These are phyloP conservation scores for Smittium mucronatum DNA, from an alignment of 371 early-diverging fungal genomes.

Conservation along the genomic window DNA sequence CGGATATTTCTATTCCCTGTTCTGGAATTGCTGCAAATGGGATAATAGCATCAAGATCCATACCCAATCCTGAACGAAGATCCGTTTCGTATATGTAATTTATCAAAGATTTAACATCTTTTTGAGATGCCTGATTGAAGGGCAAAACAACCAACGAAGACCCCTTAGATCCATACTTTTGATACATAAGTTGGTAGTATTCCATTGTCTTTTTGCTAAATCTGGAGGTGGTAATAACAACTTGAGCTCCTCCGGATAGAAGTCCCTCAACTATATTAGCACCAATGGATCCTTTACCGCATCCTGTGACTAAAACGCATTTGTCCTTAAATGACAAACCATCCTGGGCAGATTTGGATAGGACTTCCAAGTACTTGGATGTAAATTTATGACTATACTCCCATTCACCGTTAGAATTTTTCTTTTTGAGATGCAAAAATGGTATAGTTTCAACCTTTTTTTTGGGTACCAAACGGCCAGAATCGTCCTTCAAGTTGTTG, in stretches of 20 bases:
- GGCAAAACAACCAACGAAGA: slow-evolving; percentile 83
- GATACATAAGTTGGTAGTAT: slow-evolving; percentile 82
- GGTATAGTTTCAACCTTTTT: slow-evolving; percentile 47
- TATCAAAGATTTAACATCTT: slow-evolving; percentile 66
- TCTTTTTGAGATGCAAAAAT: slow-evolving; percentile 58
- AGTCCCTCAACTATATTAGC: slow-evolving; percentile 74
- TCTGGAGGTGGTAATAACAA: slow-evolving; percentile 85
- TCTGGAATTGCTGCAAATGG: slow-evolving; percentile 93
- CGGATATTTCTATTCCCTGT: slow-evolving; percentile 74
- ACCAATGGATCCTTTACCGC: slow-evolving; percentile 86
- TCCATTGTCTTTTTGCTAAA: slow-evolving; percentile 69
- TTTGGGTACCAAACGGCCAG: neutral
- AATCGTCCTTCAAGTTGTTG: neutral
- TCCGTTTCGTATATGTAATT: slow-evolving; percentile 73
- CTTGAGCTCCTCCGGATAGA: slow-evolving; percentile 80
- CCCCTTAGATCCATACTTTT: slow-evolving; percentile 75
- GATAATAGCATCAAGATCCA: slow-evolving; percentile 88
- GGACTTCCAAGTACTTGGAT: slow-evolving; percentile 54
- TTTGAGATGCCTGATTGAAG: slow-evolving; percentile 85
- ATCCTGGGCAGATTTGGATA: slow-evolving; percentile 52
- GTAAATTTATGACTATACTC: slow-evolving; percentile 60
- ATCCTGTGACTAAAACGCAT: slow-evolving; percentile 81
- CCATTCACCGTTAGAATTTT: slow-evolving; percentile 48
- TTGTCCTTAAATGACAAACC: slow-evolving; percentile 73
- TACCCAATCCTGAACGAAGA: slow-evolving; percentile 58